Evolutionary conservation across 805 yeast genomes (phyloP).

Genomic region (Starmerella roubikii): DNA sequence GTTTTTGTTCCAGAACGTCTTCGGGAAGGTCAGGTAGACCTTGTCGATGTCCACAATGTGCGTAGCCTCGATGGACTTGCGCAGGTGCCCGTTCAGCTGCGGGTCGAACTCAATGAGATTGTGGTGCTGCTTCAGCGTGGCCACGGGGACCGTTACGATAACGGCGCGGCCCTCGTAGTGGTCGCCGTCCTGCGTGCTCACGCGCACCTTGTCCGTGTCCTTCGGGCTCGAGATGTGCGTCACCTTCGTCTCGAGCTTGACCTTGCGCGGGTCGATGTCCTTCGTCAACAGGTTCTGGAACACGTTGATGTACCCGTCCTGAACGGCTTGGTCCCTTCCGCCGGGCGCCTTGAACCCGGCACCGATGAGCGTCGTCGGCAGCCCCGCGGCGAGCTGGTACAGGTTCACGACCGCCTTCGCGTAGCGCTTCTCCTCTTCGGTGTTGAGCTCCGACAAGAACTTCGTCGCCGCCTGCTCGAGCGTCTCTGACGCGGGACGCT

Average conservation of each 20-base stretch:
- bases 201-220: conserved; percentile 12
- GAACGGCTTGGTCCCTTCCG: conserved; percentile 21
- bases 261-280: conserved; percentile 13
- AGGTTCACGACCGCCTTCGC: conserved; percentile 10
- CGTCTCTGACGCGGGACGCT: conserved; percentile 7
- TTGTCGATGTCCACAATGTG: conserved; percentile 52
- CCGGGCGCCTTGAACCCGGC: conserved; percentile 8
- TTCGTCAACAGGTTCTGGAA: conserved; percentile 10
- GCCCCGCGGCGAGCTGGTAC: conserved; percentile 10
- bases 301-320: conserved; percentile 17
- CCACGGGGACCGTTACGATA: conserved; percentile 21
- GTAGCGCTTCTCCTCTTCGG: conserved; percentile 9
- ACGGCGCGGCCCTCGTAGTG: conserved; percentile 19
- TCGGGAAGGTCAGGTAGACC: conserved; percentile 53
- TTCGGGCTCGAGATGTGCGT: conserved; percentile 7
- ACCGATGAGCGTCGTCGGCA: conserved; percentile 7
- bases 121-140: conserved; percentile 15
- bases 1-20: conserved; percentile 48
- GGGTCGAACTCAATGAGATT: conserved; percentile 18
- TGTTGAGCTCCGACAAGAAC: conserved; percentile 6
- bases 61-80: conserved; percentile 11
- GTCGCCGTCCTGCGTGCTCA: conserved; percentile 14
- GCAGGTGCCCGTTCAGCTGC: conserved; percentile 10
- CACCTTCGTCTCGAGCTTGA: conserved; percentile 15
- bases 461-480: conserved; percentile 11